These are phyloP conservation scores for Aspergillus nomiae DNA, from an alignment of 2,329 filamentous ascomycete species.

Conservation along the genomic window DNA sequence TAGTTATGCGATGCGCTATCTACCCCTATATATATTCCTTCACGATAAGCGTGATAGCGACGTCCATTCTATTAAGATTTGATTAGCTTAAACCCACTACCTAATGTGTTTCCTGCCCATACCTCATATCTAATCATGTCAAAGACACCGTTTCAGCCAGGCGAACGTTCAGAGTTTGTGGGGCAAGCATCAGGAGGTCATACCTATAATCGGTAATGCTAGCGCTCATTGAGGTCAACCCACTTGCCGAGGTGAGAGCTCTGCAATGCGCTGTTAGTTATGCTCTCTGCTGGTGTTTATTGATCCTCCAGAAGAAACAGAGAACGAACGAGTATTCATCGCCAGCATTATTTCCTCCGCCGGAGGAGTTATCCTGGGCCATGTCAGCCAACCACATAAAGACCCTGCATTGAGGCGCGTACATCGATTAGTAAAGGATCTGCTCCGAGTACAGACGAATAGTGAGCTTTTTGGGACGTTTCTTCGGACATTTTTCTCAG, in stretches of 20 bases:
- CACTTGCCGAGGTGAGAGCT: background rate
- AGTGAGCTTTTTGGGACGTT: background rate
- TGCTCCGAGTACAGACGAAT: background rate
- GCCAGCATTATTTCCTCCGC: too few species aligned
- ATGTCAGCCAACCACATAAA: background rate
- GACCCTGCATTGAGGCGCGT: background rate
- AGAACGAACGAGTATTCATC: background rate
- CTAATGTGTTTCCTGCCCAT: background rate
- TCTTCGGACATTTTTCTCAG: background rate
- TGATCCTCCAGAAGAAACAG: background rate
- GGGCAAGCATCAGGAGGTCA: background rate
- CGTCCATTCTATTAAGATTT: background rate
- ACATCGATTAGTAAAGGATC: background rate
- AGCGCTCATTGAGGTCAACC: background rate
- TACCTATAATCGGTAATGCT: slow-evolving; percentile 2
- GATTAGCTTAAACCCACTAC: background rate
- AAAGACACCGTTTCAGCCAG: background rate
- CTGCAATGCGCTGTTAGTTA: background rate
- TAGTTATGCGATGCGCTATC: background rate
- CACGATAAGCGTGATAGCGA: background rate
- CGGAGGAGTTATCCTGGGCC: background rate
- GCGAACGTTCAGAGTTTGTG: background rate
- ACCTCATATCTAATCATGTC: background rate
- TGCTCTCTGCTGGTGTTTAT: background rate
- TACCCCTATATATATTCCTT: background rate